These are phyloP conservation scores for Gyrodon lividus DNA, from an alignment of 768 basidiomycete genomes.

Conservation along the genomic window DNA sequence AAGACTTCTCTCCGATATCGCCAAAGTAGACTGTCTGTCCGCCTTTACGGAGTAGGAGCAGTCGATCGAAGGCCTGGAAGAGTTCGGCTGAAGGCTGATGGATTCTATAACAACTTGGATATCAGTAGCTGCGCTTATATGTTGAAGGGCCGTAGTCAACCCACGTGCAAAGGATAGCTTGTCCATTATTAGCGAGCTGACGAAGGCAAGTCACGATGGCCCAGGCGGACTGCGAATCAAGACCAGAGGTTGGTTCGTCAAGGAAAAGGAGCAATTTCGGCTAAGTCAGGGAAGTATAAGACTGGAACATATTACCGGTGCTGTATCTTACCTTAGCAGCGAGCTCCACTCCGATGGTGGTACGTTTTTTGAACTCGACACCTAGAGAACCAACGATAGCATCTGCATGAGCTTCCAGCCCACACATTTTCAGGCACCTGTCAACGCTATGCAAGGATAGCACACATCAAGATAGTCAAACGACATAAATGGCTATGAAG, in stretches of 20 bases:
- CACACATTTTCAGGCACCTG: conserved; percentile 63
- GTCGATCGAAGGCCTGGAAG: conserved; percentile 51
- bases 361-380: conserved; percentile 52
- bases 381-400: conserved; percentile 59
- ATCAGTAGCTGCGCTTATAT: not conserved
- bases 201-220: conserved; percentile 47
- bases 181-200: conserved; percentile 52
- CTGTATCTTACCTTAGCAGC: conserved; percentile 45
- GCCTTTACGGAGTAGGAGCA: conserved; percentile 50
- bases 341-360: conserved; percentile 61
- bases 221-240: conserved; percentile 54
- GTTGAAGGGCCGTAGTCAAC: conserved; percentile 9
- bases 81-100: conserved; percentile 45
- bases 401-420: conserved; percentile 58
- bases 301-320: not conserved
- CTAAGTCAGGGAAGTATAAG: not conserved
- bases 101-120: conserved; percentile 6
- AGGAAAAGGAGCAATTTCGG: conserved; percentile 54
- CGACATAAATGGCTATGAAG: not conserved
- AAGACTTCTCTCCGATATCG: conserved; percentile 27
- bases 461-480: not conserved
- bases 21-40: conserved; percentile 73
- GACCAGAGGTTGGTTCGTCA: conserved; percentile 60
- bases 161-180: conserved; percentile 56
- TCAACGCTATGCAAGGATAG: conserved; percentile 39